Base-by-base conservation (phyloP, 805 yeast species). In the Kuraishia cidri region DNA sequence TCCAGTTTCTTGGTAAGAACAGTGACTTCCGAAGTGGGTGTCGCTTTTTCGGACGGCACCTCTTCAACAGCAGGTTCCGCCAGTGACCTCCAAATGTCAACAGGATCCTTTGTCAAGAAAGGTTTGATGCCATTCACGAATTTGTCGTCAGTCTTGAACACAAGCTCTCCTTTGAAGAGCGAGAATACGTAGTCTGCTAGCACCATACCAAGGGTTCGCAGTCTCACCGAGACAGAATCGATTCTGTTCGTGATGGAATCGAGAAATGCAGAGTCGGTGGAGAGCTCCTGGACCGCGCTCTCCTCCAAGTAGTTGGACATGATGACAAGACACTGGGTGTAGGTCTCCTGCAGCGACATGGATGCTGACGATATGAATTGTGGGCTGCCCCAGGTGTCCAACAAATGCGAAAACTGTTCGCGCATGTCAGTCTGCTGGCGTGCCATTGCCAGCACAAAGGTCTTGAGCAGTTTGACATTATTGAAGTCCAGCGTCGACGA, bases 141-240 rank as follows among this genome's bases (percentile, higher is more conserved):
- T n/a, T n/a, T n/a, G n/a, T n/a, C n/a, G n/a, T n/a, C n/a, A n/a
- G n/a, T n/a, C n/a, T n/a, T n/a, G n/a, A n/a, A n/a, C n/a, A n/a
- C n/a, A n/a, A n/a, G n/a, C n/a, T n/a, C n/a, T n/a, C n/a, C n/a
- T n/a, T n/a, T n/a, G n/a, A n/a, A n/a, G n/a, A n/a, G n/a, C n/a
- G n/a, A n/a, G n/a, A n/a, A n/a, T n/a, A n/a, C 47, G 11, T 49
- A 46, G 43, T 78, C 79, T 1, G 83, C 84, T 5, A 79, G 48
- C 11, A 67, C 45, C 50, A 79, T 71, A 0, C 78, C 87, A 21
- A 77, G 50, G 10, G 60, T 46, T 35, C 83, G 64, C 2, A 66
- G 52, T n/a, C 45, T 47, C 2, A 50, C 44, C 2, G 73, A 62
- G 29, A 62, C 61, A 0, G 80, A 69, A 17, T 62, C 64, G n/a